phyloP scores from a whole-genome alignment of 805 yeast genomes.

The Lachancea mirantina region DNA sequence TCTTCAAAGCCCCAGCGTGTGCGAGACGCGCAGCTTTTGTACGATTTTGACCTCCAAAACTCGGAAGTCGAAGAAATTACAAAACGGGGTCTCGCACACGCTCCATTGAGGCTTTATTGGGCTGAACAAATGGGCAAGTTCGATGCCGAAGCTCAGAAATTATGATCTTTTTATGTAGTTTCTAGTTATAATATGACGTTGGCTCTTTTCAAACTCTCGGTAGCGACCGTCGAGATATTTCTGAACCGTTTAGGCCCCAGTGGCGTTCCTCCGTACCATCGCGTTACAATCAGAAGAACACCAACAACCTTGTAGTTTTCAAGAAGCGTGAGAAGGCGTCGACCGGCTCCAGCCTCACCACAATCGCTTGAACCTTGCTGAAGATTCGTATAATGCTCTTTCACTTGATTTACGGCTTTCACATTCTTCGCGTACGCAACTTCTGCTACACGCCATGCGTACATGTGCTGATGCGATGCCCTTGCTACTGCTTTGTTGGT shows the following conservation, averaged over 20 bases:
- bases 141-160: conserved; percentile 19
- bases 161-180: conserved; percentile 4
- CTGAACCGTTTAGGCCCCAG: conserved; percentile 67
- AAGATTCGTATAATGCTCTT: conserved; percentile 8
- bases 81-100: conserved; percentile 34
- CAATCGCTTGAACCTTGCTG: conserved; percentile 61
- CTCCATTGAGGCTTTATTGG: conserved; percentile 32
- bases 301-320: conserved; percentile 44
- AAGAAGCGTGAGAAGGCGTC: conserved; percentile 46
- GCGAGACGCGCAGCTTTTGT: conserved; percentile 47
- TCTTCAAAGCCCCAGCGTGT: conserved; percentile 54
- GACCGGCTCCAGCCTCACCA: conserved; percentile 74
- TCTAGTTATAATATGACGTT: conserved; percentile 19
- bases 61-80: conserved; percentile 44
- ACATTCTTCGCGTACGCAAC: conserved; percentile 7
- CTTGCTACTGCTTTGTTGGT: conserved; percentile 43
- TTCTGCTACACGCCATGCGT: conserved; percentile 60
- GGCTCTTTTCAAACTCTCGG: conserved; percentile 41
- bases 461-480: conserved; percentile 67
- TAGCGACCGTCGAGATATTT: conserved; percentile 52
- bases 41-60: conserved; percentile 44
- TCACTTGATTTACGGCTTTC: conserved; percentile 5
- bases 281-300: conserved; percentile 57
- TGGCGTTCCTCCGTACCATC: conserved; percentile 81
- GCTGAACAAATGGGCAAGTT: conserved; percentile 19